A percentile compares a stretch with the other conserved stretches of the same genome.
These are phyloP conservation scores for Trematosphaeria pertusa DNA, from an alignment of 2,329 filamentous ascomycete genomes.

Conservation along the genomic window DNA sequence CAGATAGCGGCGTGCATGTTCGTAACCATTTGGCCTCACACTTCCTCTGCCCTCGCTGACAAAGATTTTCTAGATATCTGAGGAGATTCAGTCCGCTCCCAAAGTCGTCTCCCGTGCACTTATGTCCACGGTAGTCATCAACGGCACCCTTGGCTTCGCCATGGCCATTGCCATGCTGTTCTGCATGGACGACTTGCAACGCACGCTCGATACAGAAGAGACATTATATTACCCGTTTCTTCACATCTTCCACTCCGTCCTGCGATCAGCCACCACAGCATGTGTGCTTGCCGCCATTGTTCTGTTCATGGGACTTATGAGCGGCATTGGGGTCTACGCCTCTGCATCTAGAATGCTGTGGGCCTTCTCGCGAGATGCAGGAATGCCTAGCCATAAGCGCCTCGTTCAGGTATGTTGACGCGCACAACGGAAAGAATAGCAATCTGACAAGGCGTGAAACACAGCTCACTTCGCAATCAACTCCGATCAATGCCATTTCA, in stretches of 20 bases:
- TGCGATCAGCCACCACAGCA: conserved; percentile 23
- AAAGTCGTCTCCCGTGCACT: conserved; percentile 38
- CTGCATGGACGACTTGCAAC: conserved; percentile 39
- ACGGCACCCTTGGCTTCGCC: conserved; percentile 42
- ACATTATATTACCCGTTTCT: conserved; percentile 43
- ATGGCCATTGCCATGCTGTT: conserved; percentile 44
- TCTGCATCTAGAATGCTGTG: conserved; percentile 41
- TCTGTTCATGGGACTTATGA: conserved; percentile 33
- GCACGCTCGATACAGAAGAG: conserved; percentile 14
- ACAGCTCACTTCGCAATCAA: not conserved
- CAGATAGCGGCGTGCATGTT: not conserved
- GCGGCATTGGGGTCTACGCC: conserved; percentile 36
- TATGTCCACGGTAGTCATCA: conserved; percentile 41
- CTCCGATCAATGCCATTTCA: not conserved
- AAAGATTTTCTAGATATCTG: conserved; percentile 20
- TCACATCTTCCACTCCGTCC: conserved; percentile 33
- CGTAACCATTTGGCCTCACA: too few species aligned
- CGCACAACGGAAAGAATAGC: too few species aligned
- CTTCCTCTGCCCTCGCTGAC: too few species aligned
- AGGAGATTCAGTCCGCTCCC: conserved; percentile 28
- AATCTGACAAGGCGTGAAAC: too few species aligned
- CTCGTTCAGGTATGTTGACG: conserved; percentile 22
- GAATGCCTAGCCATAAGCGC: conserved; percentile 26
- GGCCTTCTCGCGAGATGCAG: conserved; percentile 47
- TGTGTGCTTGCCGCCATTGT: conserved; percentile 48